Evolutionary conservation across 208 protist genomes (phyloP).

Genomic region (Leishmania amazonensis): DNA sequence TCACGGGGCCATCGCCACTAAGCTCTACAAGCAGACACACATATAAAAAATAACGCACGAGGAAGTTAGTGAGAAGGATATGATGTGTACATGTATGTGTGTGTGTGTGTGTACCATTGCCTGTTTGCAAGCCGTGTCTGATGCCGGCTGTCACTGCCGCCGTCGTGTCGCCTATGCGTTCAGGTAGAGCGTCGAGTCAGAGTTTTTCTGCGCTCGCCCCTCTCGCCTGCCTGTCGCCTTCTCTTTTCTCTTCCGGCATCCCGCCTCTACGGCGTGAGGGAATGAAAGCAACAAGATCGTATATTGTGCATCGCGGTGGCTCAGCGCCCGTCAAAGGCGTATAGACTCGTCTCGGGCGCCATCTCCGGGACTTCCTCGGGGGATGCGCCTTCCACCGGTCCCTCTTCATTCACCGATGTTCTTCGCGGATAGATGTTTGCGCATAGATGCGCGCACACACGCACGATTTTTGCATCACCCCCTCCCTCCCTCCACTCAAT

Average conservation of each 20-base stretch:
- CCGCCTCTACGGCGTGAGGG: not conserved
- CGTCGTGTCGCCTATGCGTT: not conserved
- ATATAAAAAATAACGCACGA: too few relatives aligned
- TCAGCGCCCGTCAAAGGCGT: not conserved
- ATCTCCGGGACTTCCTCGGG: not conserved
- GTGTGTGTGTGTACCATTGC: not conserved
- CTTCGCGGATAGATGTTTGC: not conserved
- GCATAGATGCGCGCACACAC: not conserved
- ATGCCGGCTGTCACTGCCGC: not conserved
- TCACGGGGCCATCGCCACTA: too few relatives aligned
- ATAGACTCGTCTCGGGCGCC: not conserved
- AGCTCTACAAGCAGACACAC: too few relatives aligned
- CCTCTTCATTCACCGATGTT: not conserved
- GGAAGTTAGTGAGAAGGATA: too few relatives aligned
- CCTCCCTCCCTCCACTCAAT: not conserved
- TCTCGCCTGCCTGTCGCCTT: not conserved
- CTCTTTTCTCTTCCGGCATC: not conserved
- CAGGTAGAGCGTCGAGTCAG: not conserved
- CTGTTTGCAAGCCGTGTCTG: not conserved
- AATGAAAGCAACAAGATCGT: not conserved
- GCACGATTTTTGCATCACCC: not conserved
- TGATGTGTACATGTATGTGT: too few relatives aligned
- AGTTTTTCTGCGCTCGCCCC: not conserved
- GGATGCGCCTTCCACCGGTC: not conserved
- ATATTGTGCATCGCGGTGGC: not conserved